Evolutionary conservation across 2,329 filamentous ascomycete genomes (phyloP).

Genomic region (Truncatella angustata): DNA sequence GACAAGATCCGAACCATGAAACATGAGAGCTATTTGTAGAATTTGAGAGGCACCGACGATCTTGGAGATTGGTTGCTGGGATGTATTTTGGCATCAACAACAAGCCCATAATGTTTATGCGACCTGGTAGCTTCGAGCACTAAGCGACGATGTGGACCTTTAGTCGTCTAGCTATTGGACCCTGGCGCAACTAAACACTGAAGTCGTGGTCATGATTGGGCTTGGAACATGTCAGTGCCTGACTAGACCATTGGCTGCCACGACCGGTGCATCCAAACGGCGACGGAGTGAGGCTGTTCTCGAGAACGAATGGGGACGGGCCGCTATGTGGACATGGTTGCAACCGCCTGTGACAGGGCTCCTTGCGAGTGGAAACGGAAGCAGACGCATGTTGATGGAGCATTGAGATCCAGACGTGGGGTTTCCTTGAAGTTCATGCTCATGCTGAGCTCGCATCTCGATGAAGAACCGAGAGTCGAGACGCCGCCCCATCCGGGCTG

Average conservation of each 20-base stretch:
- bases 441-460: no score
- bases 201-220: background rate
- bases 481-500: no score
- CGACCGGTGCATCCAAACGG: background rate
- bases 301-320: background rate
- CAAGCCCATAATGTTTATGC: background rate
- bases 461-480: no score
- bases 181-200: background rate
- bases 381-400: no score
- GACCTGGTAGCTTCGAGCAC: background rate
- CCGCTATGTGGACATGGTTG: background rate
- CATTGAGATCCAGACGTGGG: no score
- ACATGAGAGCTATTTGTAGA: slow-evolving; percentile 6
- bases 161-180: background rate
- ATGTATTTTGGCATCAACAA: background rate
- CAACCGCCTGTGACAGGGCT: background rate
- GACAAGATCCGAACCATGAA: background rate
- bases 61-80: background rate
- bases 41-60: background rate
- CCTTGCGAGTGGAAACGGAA: no score
- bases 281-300: background rate
- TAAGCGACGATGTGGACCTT: background rate
- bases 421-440: no score
- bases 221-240: background rate
- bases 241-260: background rate